Base-by-base conservation (phyloP, 2,329 filamentous ascomycete genomes). In the Stagonosporopsis tanaceti region DNA sequence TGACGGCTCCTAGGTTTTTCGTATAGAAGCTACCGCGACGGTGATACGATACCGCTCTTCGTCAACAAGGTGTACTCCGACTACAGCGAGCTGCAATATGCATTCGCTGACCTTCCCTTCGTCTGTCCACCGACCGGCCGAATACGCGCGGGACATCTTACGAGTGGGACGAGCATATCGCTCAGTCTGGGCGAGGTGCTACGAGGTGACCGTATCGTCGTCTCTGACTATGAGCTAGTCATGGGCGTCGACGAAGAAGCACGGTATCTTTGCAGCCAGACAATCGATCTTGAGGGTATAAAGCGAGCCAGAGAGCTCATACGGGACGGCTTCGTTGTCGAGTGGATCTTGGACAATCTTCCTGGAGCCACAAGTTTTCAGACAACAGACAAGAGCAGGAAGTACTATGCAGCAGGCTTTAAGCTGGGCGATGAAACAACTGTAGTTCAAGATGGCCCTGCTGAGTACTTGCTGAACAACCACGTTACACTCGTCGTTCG, bases 31-130 rank as follows among this genome's bases (percentile, higher is more conserved):
- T 96, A 96, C 74, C 84, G 83, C 64, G 86, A 93, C 62, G 85
- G 87, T 74, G 90, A 96, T 66, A 82, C 87, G 11, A 89, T 96
- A 37, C 92, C 92, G 1, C 82, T 97, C n/a, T 87, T 94, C 53
- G 90, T 95, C 63, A 96, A 96, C 80, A 96, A 96, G 76, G 88
- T 93, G 68, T 96, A 93, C 77, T 96, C 92, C 53, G 92, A 96
- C 77, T 88, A 91, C 69, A 95, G 91, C 7, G 89, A 95, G 74
- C 81, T 96, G n/a, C 92, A 96, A 76, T 96, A 93, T 85, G 92
- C 92, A 65, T 96, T 94, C 80, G 91, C 89, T 74, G 90, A 95
- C 67, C 87, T 96, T 1, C 92, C 92, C 7, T 96, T 96, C 74
- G 90, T 94, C 51, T 96, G 92, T 71, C 90, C 90, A 11, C 89